phyloP scores from a whole-genome alignment of 1,139 yeast species.

The Lodderomyces jiufengensis region DNA sequence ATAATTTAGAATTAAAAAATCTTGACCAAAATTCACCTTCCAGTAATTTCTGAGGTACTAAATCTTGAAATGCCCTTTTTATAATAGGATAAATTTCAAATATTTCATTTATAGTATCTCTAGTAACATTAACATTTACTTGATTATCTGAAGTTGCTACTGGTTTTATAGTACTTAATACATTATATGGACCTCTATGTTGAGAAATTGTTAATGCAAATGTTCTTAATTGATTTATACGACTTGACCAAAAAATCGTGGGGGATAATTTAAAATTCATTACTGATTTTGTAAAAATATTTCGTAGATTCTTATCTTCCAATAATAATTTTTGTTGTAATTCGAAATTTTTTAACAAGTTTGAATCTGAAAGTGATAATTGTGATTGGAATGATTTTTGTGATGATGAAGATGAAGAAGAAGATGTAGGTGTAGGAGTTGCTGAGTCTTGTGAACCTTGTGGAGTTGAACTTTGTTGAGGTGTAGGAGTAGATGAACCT shows the following conservation, averaged over 20 bases:
- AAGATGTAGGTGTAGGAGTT: slow-evolving; percentile 8
- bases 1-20: slow-evolving; percentile 84
- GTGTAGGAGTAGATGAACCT: slow-evolving; percentile 28
- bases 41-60: slow-evolving; percentile 73
- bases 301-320: slow-evolving; percentile 67
- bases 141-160: slow-evolving; percentile 87
- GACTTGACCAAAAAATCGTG: slow-evolving; percentile 82
- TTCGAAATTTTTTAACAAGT: slow-evolving; percentile 61
- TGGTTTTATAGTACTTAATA: slow-evolving; percentile 87
- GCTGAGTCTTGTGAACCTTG: not conserved
- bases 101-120: slow-evolving; percentile 86
- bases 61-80: slow-evolving; percentile 83
- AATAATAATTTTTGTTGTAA: slow-evolving; percentile 75
- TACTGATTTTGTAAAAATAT: slow-evolving; percentile 84
- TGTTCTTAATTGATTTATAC: slow-evolving; percentile 77
- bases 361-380: slow-evolving; percentile 34
- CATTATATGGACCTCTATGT: slow-evolving; percentile 90
- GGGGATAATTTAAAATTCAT: slow-evolving; percentile 75
- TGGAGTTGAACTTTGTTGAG: slow-evolving; percentile 12
- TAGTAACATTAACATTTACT: slow-evolving; percentile 85
- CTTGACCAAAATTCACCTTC: slow-evolving; percentile 98
- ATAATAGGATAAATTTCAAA: slow-evolving; percentile 93
- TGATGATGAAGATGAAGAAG: slow-evolving; percentile 5
- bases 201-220: slow-evolving; percentile 83
- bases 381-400: slow-evolving; percentile 16